Conservation (phyloP, 331 rosid genomes). For the Arachis monticola region DNA sequence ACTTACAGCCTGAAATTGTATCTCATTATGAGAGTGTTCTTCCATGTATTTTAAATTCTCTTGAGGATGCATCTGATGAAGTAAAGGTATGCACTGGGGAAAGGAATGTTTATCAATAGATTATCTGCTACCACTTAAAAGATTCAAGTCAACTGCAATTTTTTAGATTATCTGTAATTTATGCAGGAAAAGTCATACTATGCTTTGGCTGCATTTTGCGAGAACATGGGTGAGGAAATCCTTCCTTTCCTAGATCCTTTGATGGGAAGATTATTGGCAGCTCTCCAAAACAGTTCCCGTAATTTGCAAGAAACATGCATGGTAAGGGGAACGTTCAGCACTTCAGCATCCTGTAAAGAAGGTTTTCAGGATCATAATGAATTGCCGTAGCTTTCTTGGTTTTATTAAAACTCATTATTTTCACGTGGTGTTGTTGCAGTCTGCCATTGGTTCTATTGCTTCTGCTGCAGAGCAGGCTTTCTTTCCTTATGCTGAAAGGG, state of each 20-base stretch:
- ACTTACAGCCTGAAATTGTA: constrained; percentile 92
- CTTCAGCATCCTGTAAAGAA: constrained; percentile 37
- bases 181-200: constrained; percentile 96
- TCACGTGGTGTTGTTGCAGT: constrained; percentile 57
- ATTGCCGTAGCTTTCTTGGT: constrained; percentile 25
- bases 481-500: constrained; percentile 92
- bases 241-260: constrained; percentile 94
- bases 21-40: constrained; percentile 96
- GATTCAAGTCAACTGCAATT: constrained; percentile 10
- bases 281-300: constrained; percentile 85
- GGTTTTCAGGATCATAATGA: constrained; percentile 18
- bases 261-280: constrained; percentile 83
- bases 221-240: constrained; percentile 98
- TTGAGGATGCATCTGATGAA: constrained; percentile 93
- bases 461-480: constrained; percentile 97
- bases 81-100: constrained; percentile 74
- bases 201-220: constrained; percentile 99
- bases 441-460: constrained; percentile 99
- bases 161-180: constrained; percentile 34
- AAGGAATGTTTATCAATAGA: constrained; percentile 27
- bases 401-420: constrained; percentile 33
- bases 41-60: constrained; percentile 92
- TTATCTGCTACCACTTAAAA: constrained; percentile 22
- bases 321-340: constrained; percentile 56
- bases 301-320: constrained; percentile 98